Evolutionary conservation across 306 rosid species (phyloP), one percentile per base, ranked within the genome.

Genomic region (Comarum palustre): DNA sequence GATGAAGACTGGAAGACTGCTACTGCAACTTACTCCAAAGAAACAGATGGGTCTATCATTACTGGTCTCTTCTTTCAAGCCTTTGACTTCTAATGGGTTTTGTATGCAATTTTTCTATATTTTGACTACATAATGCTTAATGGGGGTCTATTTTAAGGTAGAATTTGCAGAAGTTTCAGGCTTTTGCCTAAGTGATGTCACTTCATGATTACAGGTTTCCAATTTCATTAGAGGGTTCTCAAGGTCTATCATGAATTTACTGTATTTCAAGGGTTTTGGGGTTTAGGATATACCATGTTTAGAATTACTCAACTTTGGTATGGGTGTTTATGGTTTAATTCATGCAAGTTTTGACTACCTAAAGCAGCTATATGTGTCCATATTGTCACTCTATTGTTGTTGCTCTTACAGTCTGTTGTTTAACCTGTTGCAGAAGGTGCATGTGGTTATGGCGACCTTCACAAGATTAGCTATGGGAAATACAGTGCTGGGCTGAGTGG

Each of bases 381-480:
- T 46, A 16, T 51, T 32, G 0, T 27, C 62, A 50, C 61, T 20
- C 51, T 31, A 10, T 22, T 29, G 55, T 52, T 76, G 58, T 31
- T 31, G 68, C 57, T 66, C 76, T 73, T 76, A 68, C 73, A 62
- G 68, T 63, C 13, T 74, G 66, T 7, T 62, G 32, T 50, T 52
- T 42, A 25, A 14, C 19, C 9, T 77, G 82, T 82, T 87, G 82
- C 87, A 94, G 99, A 94, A 83, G 99, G 99, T 22, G 99, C 99
- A 75, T 94, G 99, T 88, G 99, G 97, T 15, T 94, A 88, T 78
- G 99, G 99, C 12, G 99, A 94, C 57, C 91, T 94, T 38, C 99
- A 91, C 84, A 89, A 12, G 76, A 86, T 84, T 11, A 88, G 85
- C 46, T 94, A 88, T 82, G 97, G 97, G 6, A 88, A 82, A 50